A percentile compares a stretch with the other conserved stretches of the same genome.
Evolutionary conservation across 2,329 filamentous ascomycete species (phyloP).

Genomic region (Huntiella bhutanensis): DNA sequence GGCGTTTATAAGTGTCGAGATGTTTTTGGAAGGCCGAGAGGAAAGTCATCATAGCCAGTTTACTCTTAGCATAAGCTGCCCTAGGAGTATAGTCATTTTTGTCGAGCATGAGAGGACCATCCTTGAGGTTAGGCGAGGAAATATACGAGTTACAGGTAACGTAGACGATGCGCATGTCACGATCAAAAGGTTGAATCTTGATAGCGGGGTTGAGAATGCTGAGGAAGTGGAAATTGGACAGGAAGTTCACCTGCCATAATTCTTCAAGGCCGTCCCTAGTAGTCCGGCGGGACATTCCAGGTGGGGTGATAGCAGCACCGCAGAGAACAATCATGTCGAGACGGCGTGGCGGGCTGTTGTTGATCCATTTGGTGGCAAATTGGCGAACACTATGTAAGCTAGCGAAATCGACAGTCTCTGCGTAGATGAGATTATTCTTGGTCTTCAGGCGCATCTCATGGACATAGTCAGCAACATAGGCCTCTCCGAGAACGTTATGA

Average conservation of each 20-base stretch:
- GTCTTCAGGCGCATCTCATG: conserved; percentile 64
- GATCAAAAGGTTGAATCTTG: conserved; percentile 76
- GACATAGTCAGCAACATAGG: conserved; percentile 83
- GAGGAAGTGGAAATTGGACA: conserved; percentile 88
- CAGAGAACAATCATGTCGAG: conserved; percentile 85
- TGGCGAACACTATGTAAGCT: conserved; percentile 78
- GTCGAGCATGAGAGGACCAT: conserved; percentile 21
- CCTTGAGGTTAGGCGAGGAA: conserved; percentile 46
- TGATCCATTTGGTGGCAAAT: conserved; percentile 96
- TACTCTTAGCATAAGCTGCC: conserved; percentile 43
- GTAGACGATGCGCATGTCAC: conserved; percentile 78
- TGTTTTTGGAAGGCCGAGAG: conserved; percentile 85
- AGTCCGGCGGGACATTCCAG: conserved; percentile 35
- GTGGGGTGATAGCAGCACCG: conserved; percentile 57
- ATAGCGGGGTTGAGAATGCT: conserved; percentile 82
- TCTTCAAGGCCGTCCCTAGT: conserved; percentile 70
- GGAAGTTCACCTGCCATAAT: conserved; percentile 87
- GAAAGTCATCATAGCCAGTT: conserved; percentile 75
- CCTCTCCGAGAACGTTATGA: conserved; percentile 59
- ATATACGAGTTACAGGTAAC: conserved; percentile 81
- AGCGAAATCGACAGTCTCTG: conserved; percentile 79
- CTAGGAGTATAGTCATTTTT: conserved; percentile 34
- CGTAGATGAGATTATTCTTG: conserved; percentile 75
- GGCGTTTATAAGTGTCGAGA: conserved; percentile 62
- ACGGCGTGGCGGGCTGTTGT: conserved; percentile 75